These are phyloP conservation scores for Penicillium samsonianum DNA, from an alignment of 495 filamentous ascomycete genomes.

Conservation along the genomic window DNA sequence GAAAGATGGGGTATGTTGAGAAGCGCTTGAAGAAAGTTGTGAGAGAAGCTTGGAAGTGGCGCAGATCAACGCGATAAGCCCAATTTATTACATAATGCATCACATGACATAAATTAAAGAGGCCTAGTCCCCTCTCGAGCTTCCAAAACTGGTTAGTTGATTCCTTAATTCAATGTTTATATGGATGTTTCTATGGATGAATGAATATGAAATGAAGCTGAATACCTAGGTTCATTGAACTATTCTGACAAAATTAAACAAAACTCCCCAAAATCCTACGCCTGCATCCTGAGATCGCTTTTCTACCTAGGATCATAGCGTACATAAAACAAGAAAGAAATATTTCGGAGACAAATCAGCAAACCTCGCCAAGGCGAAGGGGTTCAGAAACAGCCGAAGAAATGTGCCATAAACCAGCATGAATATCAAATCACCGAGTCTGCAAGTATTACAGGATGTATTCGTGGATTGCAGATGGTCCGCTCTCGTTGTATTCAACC, in stretches of 20 bases:
- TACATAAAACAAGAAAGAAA: conserved; percentile 21
- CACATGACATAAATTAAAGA: background rate
- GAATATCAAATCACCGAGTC: background rate
- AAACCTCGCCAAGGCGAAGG: conserved; percentile 11
- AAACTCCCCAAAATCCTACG: conserved; percentile 31
- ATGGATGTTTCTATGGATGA: background rate
- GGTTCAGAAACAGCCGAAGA: background rate
- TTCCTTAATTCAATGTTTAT: background rate
- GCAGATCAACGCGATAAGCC: background rate
- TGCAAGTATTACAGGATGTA: conserved; percentile 34
- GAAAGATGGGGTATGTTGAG: conserved; percentile 1
- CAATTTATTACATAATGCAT: background rate
- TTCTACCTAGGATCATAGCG: conserved; percentile 29
- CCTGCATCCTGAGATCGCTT: conserved; percentile 25
- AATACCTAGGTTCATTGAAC: background rate
- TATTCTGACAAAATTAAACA: conserved; percentile 11
- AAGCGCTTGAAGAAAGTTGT: background rate
- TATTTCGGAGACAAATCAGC: conserved; percentile 10
- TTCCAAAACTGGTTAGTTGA: background rate
- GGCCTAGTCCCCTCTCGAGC: background rate
- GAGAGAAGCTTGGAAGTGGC: background rate
- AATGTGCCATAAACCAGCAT: conserved; percentile 17
- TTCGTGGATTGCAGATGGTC: conserved; percentile 69
- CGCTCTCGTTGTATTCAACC: conserved; percentile 76
- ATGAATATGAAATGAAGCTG: background rate